Evolutionary conservation across 495 filamentous ascomycete genomes (phyloP), one percentile per base, ranked within the genome.

Genomic region (Penicillium dipodomyicola): DNA sequence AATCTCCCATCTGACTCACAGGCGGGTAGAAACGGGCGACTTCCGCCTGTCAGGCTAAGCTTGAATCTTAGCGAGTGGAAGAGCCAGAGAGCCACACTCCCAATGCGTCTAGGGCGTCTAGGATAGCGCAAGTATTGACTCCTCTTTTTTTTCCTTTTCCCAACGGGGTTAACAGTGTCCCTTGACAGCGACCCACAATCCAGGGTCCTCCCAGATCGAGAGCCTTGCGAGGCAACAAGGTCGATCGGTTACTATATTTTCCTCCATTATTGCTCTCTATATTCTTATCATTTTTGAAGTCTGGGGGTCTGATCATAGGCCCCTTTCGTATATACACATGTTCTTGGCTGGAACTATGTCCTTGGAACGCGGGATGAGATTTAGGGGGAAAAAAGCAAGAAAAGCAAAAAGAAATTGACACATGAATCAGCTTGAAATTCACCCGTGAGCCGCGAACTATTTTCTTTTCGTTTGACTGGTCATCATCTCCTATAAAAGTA

Each of bases 21-120:
- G 52, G 20, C 61, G 63, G 63, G 60, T 65, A 51, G 59, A 55
- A 65, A 57, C 62, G 65, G 52, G 50, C 46, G 59, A 47, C 52
- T 39, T 54, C 52, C 52, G 52, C 54, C 49, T 56, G 59, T 53
- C 59, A 56, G 52, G 47, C 52, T 33, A 44, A 55, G 32, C 43
- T 40, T 40, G 35, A 41, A 30, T 30, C 22, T 54, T 54, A 54
- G 52, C 52, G 52, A 51, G 30, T 19, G 51, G 50, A 33, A 20
- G 50, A 17, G 25, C 33, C 19, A 37, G 30, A 25, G 29, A 30
- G 29, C 29, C 17, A 9, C 12, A 25, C 19, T 25, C 23, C 15
- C 20, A 39, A 3, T 9, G 17, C 17, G 41, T 43, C 45, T 19
- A 33, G 46, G 30, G 40, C 52, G 40, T 51, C 54, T 27, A 40